These are phyloP conservation scores for Chlorella sp. DNA, from an alignment of 139 green algal species.

Conservation along the genomic window DNA sequence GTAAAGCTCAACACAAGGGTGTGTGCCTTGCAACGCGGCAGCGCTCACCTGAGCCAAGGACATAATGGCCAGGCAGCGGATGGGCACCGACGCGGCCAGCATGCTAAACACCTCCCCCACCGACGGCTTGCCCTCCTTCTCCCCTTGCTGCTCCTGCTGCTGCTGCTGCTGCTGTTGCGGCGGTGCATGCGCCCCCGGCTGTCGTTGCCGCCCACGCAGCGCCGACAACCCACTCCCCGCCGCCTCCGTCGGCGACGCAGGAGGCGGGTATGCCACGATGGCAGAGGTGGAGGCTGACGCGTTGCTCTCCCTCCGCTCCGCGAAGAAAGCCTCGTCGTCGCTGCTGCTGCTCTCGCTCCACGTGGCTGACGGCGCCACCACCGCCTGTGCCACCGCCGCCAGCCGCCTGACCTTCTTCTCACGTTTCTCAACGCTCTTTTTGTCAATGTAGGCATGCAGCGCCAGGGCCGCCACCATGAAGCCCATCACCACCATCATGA, in stretches of 20 bases:
- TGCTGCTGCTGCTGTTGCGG: slow-evolving; percentile 23
- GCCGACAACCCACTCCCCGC: too few species aligned
- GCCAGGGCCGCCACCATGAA: slow-evolving; percentile 23
- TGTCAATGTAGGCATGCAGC: slow-evolving; percentile 30
- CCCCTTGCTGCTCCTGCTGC: slow-evolving; percentile 9
- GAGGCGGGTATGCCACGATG: too few species aligned
- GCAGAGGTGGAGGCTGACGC: too few species aligned
- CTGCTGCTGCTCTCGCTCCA: too few species aligned
- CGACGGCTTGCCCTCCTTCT: slow-evolving; percentile 18
- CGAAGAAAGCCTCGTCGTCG: too few species aligned
- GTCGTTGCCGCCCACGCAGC: too few species aligned
- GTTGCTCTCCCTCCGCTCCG: too few species aligned
- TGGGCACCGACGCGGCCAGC: slow-evolving; percentile 58
- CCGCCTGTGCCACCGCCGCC: too few species aligned
- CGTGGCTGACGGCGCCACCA: too few species aligned
- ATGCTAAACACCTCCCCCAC: slow-evolving; percentile 24
- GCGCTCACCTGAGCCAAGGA: slow-evolving; percentile 60
- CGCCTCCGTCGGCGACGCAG: too few species aligned
- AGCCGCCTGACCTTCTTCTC: too few species aligned
- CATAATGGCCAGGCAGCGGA: slow-evolving; percentile 89
- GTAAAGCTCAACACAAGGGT: background rate
- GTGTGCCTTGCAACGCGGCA: background rate
- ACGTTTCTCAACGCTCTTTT: too few species aligned
- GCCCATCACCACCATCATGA: slow-evolving; percentile 37
- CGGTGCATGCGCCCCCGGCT: background rate